phyloP scores from a whole-genome alignment of 164 flowering plant genomes.

The Buxus sempervirens region DNA sequence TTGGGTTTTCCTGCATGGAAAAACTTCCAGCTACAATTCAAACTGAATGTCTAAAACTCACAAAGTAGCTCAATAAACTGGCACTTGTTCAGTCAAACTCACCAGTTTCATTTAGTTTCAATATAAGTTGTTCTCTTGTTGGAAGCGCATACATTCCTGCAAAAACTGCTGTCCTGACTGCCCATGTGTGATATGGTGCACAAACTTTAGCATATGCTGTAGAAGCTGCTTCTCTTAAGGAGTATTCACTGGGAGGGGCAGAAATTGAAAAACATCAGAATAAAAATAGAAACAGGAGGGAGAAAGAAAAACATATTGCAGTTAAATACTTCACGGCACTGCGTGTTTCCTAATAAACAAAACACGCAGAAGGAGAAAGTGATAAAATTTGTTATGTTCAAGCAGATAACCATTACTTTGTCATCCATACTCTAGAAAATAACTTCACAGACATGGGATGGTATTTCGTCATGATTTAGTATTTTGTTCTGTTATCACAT shows the following conservation, averaged over 20 bases:
- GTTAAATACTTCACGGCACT: too few relatives aligned
- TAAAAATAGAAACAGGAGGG: background rate
- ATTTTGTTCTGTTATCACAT: too few relatives aligned
- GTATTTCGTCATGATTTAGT: too few relatives aligned
- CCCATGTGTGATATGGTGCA: constrained; percentile 88
- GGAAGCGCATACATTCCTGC: constrained; percentile 96
- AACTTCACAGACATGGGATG: too few relatives aligned
- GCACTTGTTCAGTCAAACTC: constrained; percentile 14
- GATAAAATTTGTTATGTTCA: background rate
- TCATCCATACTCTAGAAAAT: too few relatives aligned
- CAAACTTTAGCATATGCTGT: constrained; percentile 77
- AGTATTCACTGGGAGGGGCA: constrained; percentile 39
- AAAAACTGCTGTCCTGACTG: constrained; percentile 74
- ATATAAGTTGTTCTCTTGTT: constrained; percentile 63
- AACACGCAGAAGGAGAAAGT: background rate
- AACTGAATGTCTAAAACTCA: too few relatives aligned
- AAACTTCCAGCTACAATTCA: too few relatives aligned
- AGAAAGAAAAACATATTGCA: too few relatives aligned
- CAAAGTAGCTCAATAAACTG: too few relatives aligned
- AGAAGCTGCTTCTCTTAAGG: constrained; percentile 74
- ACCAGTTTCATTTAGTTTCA: constrained; percentile 78
- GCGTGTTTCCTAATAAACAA: background rate
- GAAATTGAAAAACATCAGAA: background rate
- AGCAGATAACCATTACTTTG: background rate
- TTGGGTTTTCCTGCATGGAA: too few relatives aligned